Evolutionary conservation across 768 basidiomycete genomes (phyloP), one percentile per base, ranked within the genome.

Genomic region (Xerocomellus amylosporus): DNA sequence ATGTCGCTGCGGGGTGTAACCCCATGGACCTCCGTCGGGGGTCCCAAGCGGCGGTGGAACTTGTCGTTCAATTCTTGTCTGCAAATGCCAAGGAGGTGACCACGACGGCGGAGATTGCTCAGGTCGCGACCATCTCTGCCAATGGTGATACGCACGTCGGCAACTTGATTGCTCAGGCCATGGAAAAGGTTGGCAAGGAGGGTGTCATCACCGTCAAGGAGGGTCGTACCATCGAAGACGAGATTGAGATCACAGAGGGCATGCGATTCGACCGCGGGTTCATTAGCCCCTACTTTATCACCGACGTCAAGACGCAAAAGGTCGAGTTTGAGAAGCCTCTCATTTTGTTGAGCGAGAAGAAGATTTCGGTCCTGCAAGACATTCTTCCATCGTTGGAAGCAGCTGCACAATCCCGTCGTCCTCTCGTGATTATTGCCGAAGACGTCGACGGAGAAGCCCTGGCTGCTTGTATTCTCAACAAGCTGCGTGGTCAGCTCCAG

Each of bases 171-270:
- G 95, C 96, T 6, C 92, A 92, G 68, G 96, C 96, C 2, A 98
- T 98, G 96, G 96, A 98, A 76, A 97, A 97, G 73, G 96, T 98
- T 56, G 96, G 96, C 70, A 97, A 96, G 79, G 96, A 99, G 76
- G 96, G 96, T 71, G 96, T 98, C 68, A 98, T 99, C 79, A 98
- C 96, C 46, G 95, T 99, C 72, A 99, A 98, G 80, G 96, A 99
- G 74, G 96, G 96, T 41, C 86, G 89, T 64, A 98, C 96, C 6
- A 97, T 95, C 60, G 93, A 97, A 65, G 96, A 98, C 68, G 93
- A 97, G 75, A 98, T 97, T 69, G 96, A 98, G 73, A 93, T 98
- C 66, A 98, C 96, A 24, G 96, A 98, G 76, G 96, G 96, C 73
- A 98, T 98, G 96, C 86, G 93, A 66, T 97, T 98, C 77, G 96